A percentile compares a stretch with the other conserved stretches of the same genome.
These are phyloP conservation scores for Septoria linicola DNA, from an alignment of 2,329 filamentous ascomycete species.

Conservation along the genomic window DNA sequence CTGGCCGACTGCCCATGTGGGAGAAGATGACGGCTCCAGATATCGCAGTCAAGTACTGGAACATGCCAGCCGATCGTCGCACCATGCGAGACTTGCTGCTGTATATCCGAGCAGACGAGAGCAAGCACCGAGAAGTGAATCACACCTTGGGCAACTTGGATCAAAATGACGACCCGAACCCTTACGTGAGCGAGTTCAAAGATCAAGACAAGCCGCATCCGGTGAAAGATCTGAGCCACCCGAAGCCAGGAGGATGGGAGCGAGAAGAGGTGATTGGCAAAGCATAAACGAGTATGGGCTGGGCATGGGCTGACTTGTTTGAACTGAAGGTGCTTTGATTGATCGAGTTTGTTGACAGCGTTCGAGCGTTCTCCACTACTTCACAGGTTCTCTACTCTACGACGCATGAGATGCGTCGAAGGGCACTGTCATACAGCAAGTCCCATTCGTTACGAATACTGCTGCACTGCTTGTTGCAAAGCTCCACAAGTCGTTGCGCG, in stretches of 20 bases:
- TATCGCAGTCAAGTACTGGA: constrained; percentile 89
- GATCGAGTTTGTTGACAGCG: background rate
- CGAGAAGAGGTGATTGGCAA: constrained; percentile 69
- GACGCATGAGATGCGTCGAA: too few species aligned
- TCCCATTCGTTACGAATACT: too few species aligned
- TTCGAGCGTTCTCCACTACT: background rate
- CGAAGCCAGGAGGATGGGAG: constrained; percentile 75
- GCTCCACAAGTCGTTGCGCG: too few species aligned
- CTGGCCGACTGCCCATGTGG: constrained; percentile 82
- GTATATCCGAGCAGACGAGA: constrained; percentile 88
- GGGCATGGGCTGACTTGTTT: background rate
- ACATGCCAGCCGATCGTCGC: constrained; percentile 79
- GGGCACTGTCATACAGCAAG: too few species aligned
- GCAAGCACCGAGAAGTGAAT: constrained; percentile 80
- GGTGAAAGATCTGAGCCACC: constrained; percentile 64
- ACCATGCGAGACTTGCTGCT: constrained; percentile 84
- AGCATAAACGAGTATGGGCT: background rate
- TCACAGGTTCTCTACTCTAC: background rate
- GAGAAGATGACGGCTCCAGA: constrained; percentile 75
- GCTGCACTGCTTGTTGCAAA: too few species aligned
- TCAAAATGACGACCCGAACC: constrained; percentile 84
- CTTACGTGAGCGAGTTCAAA: constrained; percentile 82
- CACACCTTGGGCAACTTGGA: constrained; percentile 89
- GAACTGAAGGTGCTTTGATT: too few species aligned
- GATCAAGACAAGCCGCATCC: constrained; percentile 66